Base-by-base conservation (phyloP, 1,284 basidiomycete species). In the Caloboletus inedulis region DNA sequence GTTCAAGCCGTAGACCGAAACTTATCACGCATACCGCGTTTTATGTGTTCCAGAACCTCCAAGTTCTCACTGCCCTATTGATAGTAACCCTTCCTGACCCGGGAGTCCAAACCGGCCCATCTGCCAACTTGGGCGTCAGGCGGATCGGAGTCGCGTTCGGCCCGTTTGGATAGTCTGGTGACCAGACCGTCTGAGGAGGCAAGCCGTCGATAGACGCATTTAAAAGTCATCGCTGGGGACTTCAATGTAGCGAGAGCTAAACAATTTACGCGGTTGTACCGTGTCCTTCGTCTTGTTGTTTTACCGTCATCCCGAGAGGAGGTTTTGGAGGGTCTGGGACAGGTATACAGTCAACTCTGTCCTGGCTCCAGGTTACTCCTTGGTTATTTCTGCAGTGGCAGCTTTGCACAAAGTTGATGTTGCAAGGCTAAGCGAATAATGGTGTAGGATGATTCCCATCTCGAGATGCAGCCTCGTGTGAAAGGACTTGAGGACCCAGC, bases 21-120 rank as follows among this genome's bases (percentile, higher is more conserved):
- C 18, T 14, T n/a, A n/a, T 29, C 25, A 21, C 12, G 4, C 40
- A 25, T 13, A 29, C 34, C n/a, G 33, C 13, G 27, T 35, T 40
- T 48, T 42, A 31, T 51, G 19, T n/a, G 23, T 45, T 21, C 10
- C n/a, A 27, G 27, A 43, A 42, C n/a, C 14, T 12, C 25, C 31
- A 25, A 10, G 16, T 60, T 63, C 61, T 55, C 48, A 51, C 56
- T 21, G 35, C 27, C 14, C 50, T 62, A 60, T 64, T 49, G 36
- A 66, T 60, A 54, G 44, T 31, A 36, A 29, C 39, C 10, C 5
- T 23, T 44, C n/a, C 37, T 19, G 16, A 31, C 19, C 23, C n/a
- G n/a, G n/a, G 23, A 23, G 29, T 23, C 27, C 18, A 21, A 18
- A n/a, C 31, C 3, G 29, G 27, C n/a, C n/a, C 47, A 37, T 39